Base-by-base conservation (phyloP, 2,329 filamentous ascomycete species). In the Ophiostoma pallidulum region DNA sequence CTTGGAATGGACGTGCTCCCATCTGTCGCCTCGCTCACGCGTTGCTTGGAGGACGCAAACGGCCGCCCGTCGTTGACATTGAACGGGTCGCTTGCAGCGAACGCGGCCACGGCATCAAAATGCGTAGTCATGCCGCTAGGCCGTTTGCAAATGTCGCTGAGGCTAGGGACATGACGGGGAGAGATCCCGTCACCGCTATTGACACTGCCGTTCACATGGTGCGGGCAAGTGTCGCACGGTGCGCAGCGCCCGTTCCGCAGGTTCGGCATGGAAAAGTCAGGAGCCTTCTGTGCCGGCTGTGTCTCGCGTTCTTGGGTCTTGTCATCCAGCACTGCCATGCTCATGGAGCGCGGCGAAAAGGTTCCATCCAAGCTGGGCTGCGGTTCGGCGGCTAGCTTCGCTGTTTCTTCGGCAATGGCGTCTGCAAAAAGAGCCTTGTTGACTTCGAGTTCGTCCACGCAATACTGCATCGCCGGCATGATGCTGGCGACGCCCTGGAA, bases 401-500 rank as follows among this genome's bases (percentile, higher is more conserved):
- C 68, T 59, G 80, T 78, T 55, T 84, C 82, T 42, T 80, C 71
- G 32, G 75, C 71, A 36, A 91, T 77, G 53, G 75, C 80, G 41
- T 68, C 67, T 56, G 86, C 77, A 75, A 94, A 97, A 6, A 82
- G 72, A 3, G 67, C 66, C 62, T 84, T 86, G 64, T 97, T 97
- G 49, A 69, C 69, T 43, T 85, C 73, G 20, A 97, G 81, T 64
- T 95, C 88, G 22, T 85, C 78, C 12, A 94, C 82, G 12, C 84
- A 86, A 64, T 94, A 96, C 43, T 74, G 71, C 80, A 97, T 86
- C 19, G 77, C 78, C 2, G 92, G 90, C 59, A 97, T 75, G 31
- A 97, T 77, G 57, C 94, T 86, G 26, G 86, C 81, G 8, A 97
- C 83, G 8, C 85, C 86, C 60, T 89, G 81, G 61, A 98, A 98